Evolutionary conservation across 2,329 filamentous ascomycete genomes (phyloP), one percentile per base, ranked within the genome.

Genomic region (Talaromyces pinophilus): DNA sequence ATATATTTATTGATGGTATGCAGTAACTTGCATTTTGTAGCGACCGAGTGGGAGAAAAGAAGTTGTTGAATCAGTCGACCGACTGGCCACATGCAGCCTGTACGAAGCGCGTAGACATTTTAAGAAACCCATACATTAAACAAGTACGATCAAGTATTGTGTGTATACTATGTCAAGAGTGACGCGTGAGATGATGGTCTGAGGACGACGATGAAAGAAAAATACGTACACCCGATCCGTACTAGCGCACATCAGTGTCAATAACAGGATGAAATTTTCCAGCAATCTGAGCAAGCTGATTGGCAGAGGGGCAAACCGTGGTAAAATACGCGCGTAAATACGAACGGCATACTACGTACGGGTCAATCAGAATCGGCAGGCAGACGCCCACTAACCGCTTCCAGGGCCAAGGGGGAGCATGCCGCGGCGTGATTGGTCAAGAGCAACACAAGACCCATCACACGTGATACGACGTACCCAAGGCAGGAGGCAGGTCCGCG

Each of bases 401-500:
- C 17, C 52, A 55, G 30, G 52, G 17, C 17, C 52, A 55, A 44
- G 25, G 48, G 30, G 19, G 22, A 15, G 22, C 54, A 57, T 57
- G 38, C n/a, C 15, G 38, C 50, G 3, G 28, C 28, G 17, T 64
- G 44, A 66, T 66, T 2, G 60, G 64, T 22, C 25, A 25, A 28
- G 59, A 28, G 33, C 40, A 30, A 1, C 7, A 38, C 13, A 44
- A 19, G 19, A 3, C 25, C 46, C 38, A n/a, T 52, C 30, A 42
- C 38, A 67, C 63, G 62, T 52, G 62, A 61, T 35, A 48, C 40
- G 33, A 11, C 22, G 30, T 35, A 59, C 63, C 38, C 50, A 60
- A 19, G 40, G 22, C 19, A 15, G 6, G 70, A 70, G 66, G 71
- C 48, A 55, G 61, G 35, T 33, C 64, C 46, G 69, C 70, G 70